Percentiles rank a stretch among this genome's conserved stretches.
Conservation (phyloP, 2,329 filamentous ascomycete species). For the Gaeumannomyces tritici region DNA sequence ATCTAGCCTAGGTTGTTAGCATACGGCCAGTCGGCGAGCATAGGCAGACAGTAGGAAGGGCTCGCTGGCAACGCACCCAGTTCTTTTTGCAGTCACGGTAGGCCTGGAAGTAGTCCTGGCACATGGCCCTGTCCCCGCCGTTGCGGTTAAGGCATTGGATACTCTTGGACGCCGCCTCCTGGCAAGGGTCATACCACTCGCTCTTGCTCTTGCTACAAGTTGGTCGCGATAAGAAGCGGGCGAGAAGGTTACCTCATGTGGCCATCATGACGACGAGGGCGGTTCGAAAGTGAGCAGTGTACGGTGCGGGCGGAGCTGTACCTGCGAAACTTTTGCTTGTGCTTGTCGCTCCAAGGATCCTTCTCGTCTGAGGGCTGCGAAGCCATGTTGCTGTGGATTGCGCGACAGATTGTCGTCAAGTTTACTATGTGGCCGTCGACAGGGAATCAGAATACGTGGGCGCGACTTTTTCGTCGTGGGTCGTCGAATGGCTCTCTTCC, state of each 20-base stretch:
- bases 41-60: background rate
- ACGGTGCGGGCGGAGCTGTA: conserved; percentile 21
- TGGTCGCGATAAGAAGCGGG: conserved; percentile 6
- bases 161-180: conserved; percentile 79
- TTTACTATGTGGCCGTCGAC: background rate
- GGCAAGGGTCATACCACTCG: conserved; percentile 91
- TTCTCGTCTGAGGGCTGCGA: background rate
- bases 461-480: background rate
- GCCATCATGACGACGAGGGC: background rate
- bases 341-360: conserved; percentile 47
- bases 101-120: conserved; percentile 88
- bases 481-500: too few species aligned
- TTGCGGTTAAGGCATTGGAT: conserved; percentile 86
- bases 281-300: background rate
- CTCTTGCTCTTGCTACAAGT: conserved; percentile 67
- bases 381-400: background rate
- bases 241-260: background rate
- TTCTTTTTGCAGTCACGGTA: conserved; percentile 92
- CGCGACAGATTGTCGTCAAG: background rate
- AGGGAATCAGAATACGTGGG: background rate
- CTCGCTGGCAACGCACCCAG: conserved; percentile 51
- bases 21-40: background rate
- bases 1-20: background rate
- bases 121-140: conserved; percentile 79
- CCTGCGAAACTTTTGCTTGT: conserved; percentile 56